A percentile compares a stretch with the other conserved stretches of the same genome.
Evolutionary conservation across 148 eudicot species (phyloP).

Genomic region (Arbutus unedo): DNA sequence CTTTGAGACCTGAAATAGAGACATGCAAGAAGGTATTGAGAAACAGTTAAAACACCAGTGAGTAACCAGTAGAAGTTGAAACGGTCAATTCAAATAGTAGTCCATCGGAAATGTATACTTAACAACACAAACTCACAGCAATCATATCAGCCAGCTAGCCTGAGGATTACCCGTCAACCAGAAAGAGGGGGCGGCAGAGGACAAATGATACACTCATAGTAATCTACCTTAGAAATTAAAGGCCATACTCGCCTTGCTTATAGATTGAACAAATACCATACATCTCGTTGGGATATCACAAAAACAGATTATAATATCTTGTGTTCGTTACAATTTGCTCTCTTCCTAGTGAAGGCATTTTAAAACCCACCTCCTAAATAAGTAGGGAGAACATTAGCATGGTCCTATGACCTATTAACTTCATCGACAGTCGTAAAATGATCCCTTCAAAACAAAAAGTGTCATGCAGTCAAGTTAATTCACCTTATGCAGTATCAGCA

Average conservation of each 20-base stretch:
- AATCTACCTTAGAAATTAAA: background rate
- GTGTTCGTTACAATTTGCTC: background rate
- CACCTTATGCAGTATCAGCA: background rate
- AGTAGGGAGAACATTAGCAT: background rate
- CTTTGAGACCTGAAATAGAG: conserved; percentile 66
- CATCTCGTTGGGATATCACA: background rate
- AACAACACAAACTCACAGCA: background rate
- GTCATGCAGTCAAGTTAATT: background rate
- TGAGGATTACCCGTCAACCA: background rate
- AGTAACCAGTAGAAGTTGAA: background rate
- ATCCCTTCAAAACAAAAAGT: background rate
- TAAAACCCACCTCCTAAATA: background rate
- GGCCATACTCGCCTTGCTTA: background rate
- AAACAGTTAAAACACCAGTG: background rate
- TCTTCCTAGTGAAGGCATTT: background rate
- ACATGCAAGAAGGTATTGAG: background rate
- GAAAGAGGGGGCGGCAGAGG: background rate
- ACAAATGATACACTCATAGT: background rate
- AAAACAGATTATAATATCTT: background rate
- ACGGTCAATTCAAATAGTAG: background rate
- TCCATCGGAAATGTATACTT: background rate
- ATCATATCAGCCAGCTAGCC: background rate
- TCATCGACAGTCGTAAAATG: background rate
- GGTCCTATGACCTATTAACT: background rate
- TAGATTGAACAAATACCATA: background rate